These are phyloP conservation scores for Neonectria magnoliae DNA, from an alignment of 2,329 filamentous ascomycete species.

Conservation along the genomic window DNA sequence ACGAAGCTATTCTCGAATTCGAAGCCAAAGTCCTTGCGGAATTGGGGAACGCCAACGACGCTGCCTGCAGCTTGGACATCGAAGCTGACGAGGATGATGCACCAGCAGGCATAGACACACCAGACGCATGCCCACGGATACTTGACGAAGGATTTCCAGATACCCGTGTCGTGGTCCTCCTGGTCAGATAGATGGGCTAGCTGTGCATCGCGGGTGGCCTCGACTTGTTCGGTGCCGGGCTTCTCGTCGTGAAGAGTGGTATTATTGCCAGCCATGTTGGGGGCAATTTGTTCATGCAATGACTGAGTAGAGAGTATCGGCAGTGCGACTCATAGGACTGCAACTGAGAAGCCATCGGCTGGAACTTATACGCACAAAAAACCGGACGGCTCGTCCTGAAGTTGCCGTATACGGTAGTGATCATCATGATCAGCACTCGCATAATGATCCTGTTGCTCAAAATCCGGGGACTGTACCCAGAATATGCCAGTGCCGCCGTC, in stretches of 20 bases:
- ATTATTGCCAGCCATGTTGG: constrained; percentile 10
- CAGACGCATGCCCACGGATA: constrained; percentile 15
- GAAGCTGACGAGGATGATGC: constrained; percentile 11
- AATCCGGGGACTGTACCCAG: not conserved
- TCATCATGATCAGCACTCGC: not conserved
- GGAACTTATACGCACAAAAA: not conserved
- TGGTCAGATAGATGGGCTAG: constrained; percentile 23
- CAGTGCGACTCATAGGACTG: not conserved
- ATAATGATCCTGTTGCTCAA: not conserved
- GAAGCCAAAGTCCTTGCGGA: constrained; percentile 8
- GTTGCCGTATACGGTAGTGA: not conserved
- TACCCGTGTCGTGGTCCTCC: constrained; percentile 27
- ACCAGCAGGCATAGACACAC: constrained; percentile 13
- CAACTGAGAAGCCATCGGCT: not conserved
- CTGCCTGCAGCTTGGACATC: constrained; percentile 7
- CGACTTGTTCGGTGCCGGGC: constrained; percentile 11
- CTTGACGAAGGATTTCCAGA: constrained; percentile 16
- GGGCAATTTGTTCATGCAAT: not conserved
- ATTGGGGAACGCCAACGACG: constrained; percentile 16
- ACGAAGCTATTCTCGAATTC: not conserved
- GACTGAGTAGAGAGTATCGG: not conserved
- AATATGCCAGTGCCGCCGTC: not conserved
- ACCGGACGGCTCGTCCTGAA: not conserved
- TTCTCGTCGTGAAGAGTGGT: constrained; percentile 1
- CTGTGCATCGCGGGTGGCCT: constrained; percentile 18